Percentiles rank a stretch among this genome's conserved stretches.
Conservation (phyloP, 805 yeast species). For the Candida quercuum region DNA sequence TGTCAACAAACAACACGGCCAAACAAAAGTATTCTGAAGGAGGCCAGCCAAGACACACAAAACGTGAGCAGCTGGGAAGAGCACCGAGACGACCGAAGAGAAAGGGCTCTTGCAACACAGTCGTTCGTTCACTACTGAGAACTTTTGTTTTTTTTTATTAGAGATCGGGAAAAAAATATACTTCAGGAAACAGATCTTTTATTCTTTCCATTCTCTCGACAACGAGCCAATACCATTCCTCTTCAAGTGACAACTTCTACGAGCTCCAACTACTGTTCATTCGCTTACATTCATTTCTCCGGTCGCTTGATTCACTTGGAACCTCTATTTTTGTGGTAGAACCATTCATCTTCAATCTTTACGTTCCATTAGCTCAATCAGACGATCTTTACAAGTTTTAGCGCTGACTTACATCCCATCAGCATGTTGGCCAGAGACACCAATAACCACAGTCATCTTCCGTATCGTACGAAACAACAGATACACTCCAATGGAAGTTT, state of each 20-base stretch:
- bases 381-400: background rate
- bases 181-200: too few species aligned
- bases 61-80: too few species aligned
- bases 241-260: background rate
- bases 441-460: background rate
- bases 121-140: too few species aligned
- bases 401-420: background rate
- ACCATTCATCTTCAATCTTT: background rate
- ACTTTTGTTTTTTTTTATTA: too few species aligned
- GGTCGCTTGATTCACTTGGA: background rate
- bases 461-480: background rate
- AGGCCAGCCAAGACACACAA: too few species aligned
- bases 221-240: too few species aligned
- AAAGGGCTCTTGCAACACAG: too few species aligned
- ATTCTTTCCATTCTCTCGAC: too few species aligned
- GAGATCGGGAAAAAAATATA: too few species aligned
- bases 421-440: background rate
- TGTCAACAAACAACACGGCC: too few species aligned
- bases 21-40: too few species aligned
- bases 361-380: background rate
- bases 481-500: constrained; percentile 9
- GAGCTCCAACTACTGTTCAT: constrained; percentile 4
- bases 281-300: constrained; percentile 1
- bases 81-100: too few species aligned
- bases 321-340: background rate